These are phyloP conservation scores for Phytophthora ohioensis DNA, from an alignment of 352 stramenopile species.

Conservation along the genomic window DNA sequence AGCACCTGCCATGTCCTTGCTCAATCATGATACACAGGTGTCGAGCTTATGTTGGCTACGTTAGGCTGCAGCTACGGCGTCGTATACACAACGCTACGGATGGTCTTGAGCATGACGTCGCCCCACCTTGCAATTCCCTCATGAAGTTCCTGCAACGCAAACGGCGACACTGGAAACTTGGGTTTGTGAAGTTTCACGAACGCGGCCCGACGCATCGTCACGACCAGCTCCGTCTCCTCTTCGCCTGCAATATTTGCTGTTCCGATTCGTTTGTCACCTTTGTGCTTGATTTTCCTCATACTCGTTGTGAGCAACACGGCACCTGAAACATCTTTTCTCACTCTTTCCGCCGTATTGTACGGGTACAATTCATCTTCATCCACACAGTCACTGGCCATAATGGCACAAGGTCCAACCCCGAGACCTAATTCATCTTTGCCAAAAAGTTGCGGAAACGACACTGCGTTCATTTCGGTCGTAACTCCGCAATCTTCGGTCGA, in stretches of 20 bases:
- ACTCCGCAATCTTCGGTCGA: constrained; percentile 30
- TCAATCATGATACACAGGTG: too few species aligned
- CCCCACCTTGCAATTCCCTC: constrained; percentile 42
- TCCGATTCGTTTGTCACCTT: constrained; percentile 9
- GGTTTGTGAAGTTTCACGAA: constrained; percentile 43
- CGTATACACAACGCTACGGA: constrained; percentile 41
- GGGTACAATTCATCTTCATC: constrained; percentile 54
- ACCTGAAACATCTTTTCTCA: constrained; percentile 47
- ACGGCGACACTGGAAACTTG: constrained; percentile 28
- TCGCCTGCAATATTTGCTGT: neutral
- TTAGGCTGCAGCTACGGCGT: constrained; percentile 20
- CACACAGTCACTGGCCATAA: constrained; percentile 38
- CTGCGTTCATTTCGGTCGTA: constrained; percentile 44
- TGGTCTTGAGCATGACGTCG: constrained; percentile 48
- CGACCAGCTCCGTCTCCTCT: constrained; percentile 39
- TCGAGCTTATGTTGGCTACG: too few species aligned
- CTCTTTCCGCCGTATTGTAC: constrained; percentile 37
- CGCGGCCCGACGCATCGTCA: constrained; percentile 35
- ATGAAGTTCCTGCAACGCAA: constrained; percentile 37
- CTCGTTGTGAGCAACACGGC: constrained; percentile 30
- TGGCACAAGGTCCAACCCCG: constrained; percentile 23
- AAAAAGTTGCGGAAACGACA: constrained; percentile 42
- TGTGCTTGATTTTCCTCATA: constrained; percentile 21
- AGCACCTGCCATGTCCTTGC: too few species aligned
- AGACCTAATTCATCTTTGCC: constrained; percentile 24